Evolutionary conservation across 495 filamentous ascomycete species (phyloP), one percentile per base, ranked within the genome.

Genomic region (Aspergillus hancockii): DNA sequence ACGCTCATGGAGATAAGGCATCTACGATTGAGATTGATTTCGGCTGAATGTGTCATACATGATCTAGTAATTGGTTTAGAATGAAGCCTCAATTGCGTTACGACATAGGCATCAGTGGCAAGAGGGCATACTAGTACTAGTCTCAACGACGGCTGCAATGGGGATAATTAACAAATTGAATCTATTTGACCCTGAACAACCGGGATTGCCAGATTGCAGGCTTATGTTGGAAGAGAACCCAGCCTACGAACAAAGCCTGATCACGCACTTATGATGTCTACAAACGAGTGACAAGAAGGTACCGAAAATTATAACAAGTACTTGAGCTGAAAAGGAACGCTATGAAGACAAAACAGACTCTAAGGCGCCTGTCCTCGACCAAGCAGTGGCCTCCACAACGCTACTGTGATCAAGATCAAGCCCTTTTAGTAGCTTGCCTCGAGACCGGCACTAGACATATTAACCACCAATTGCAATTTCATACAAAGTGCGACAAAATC

Each of bases 391-490:
- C n/a, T 19, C 8, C 41, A 45, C 41, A 19, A 2, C 8, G 14
- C 9, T 23, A 23, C 7, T 47, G 19, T 21, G 2, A 13, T 45
- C n/a, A 45, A 45, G 3, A n/a, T n/a, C n/a, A n/a, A n/a, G n/a
- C n/a, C n/a, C n/a, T n/a, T 6, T 6, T 3, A 45, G 4, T 21
- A 7, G 10, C 41, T 47, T 21, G 43, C 43, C 43, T 47, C 43
- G 43, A 47, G 18, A 47, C 18, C 18, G 18, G 13, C 7, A 47
- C 18, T n/a, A 23, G 2, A 41, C 38, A 41, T n/a, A 41, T 41
- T 47, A 47, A 47, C 43, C 38, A 41, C 43, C 43, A 47, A 47
- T 47, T 22, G 41, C 6, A 47, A 47, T 22, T 47, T 21, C 43
- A 47, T 47, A 47, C 43, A 47, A 47, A 47, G 21, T 23, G 43